A percentile compares a stretch with the other conserved stretches of the same genome.
Conservation (phyloP, 2,329 filamentous ascomycete species). For the Claviceps lovelessii region DNA sequence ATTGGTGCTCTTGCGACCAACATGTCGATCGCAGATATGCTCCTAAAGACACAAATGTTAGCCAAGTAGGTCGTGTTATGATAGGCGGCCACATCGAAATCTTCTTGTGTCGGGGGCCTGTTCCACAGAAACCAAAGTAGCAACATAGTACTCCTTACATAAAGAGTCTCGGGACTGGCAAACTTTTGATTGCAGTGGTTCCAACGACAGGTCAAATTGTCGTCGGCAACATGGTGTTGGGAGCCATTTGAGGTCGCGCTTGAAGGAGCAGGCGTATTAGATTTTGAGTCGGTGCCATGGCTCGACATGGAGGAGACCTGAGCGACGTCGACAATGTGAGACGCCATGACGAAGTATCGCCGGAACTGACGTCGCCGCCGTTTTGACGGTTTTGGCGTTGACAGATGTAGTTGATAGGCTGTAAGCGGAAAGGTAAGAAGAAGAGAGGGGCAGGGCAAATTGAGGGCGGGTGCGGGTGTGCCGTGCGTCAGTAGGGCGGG, state of each 20-base stretch:
- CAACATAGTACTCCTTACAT: constrained; percentile 29
- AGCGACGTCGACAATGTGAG: constrained; percentile 15
- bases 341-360: constrained; percentile 18
- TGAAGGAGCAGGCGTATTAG: constrained; percentile 37
- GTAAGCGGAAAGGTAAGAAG: background rate
- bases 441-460: background rate
- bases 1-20: constrained; percentile 97
- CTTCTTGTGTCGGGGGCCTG: background rate
- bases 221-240: constrained; percentile 29
- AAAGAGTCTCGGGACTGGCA: constrained; percentile 41
- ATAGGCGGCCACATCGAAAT: background rate
- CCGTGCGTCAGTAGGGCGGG: background rate
- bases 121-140: no score
- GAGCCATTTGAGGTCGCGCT: constrained; percentile 33
- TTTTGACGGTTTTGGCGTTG: background rate
- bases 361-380: constrained; percentile 6
- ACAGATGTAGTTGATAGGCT: background rate
- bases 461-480: background rate
- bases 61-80: background rate
- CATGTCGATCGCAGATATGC: constrained; percentile 95
- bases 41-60: constrained; percentile 44
- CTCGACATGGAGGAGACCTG: constrained; percentile 10
- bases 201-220: constrained; percentile 48
- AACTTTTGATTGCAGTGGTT: constrained; percentile 45
- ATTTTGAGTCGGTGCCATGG: constrained; percentile 33